phyloP scores from a whole-genome alignment of 768 basidiomycete genomes.

The Russula foetens region DNA sequence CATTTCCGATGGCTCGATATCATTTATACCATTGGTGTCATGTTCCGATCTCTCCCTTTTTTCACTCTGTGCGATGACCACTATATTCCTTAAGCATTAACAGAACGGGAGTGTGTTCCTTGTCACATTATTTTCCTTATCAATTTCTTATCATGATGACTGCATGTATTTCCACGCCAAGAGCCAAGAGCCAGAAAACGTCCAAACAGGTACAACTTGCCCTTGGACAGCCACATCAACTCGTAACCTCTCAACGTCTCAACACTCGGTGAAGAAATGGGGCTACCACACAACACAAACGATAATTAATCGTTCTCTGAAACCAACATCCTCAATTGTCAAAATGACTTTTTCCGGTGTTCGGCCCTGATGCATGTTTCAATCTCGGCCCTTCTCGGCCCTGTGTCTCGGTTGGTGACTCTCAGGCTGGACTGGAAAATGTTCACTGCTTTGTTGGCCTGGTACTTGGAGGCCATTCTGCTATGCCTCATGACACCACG shows the following conservation, averaged over 20 bases:
- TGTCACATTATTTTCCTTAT: neutral
- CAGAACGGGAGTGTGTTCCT: neutral
- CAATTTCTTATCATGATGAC: neutral
- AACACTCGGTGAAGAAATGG: too few species aligned
- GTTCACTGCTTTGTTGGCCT: neutral
- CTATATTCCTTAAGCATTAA: neutral
- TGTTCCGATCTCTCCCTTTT: neutral
- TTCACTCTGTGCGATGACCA: neutral
- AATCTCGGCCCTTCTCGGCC: neutral
- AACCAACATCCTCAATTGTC: too few species aligned
- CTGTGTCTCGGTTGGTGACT: neutral
- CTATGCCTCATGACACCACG: slow-evolving; percentile 6
- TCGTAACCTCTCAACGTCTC: too few species aligned
- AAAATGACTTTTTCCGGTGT: neutral
- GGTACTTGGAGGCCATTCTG: neutral
- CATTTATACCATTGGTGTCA: slow-evolving; percentile 14
- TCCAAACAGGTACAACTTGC: too few species aligned
- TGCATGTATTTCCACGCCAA: neutral
- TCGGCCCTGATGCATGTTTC: neutral
- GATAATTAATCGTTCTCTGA: too few species aligned
- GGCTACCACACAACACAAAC: too few species aligned
- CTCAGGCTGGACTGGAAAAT: slow-evolving; percentile 1
- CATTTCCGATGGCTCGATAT: slow-evolving; percentile 9
- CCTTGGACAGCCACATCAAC: neutral
- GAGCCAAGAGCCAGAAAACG: too few species aligned